phyloP scores from a whole-genome alignment of 2,329 filamentous ascomycete species.

The Arthrobotrys musiformis region DNA sequence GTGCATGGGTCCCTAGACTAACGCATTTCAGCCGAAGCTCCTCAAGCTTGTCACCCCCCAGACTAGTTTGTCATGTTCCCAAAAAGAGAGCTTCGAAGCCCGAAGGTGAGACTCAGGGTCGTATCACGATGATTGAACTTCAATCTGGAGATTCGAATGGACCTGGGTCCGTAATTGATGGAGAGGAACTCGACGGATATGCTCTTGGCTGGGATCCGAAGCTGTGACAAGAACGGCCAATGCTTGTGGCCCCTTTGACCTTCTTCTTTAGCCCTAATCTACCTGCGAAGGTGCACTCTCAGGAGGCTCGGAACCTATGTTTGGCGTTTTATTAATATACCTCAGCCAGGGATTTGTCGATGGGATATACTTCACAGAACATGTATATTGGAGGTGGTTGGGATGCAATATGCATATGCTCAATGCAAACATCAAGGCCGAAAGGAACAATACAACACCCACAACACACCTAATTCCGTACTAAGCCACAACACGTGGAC shows the following conservation, averaged over 20 bases:
- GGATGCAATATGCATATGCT: not conserved
- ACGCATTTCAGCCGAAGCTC: slow-evolving; percentile 21
- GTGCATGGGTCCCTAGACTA: slow-evolving; percentile 18
- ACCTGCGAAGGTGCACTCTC: not conserved
- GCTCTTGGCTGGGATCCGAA: not conserved
- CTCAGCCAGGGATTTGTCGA: not conserved
- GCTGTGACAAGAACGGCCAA: not conserved
- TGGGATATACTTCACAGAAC: too few species aligned
- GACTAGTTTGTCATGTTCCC: not conserved
- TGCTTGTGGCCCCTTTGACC: not conserved
- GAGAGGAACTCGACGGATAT: not conserved
- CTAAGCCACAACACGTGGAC: not conserved
- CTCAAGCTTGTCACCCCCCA: slow-evolving; percentile 32
- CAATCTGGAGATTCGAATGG: not conserved
- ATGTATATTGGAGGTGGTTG: slow-evolving; percentile 1
- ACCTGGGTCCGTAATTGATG: not conserved
- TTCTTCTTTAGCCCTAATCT: slow-evolving; percentile 6
- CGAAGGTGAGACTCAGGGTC: slow-evolving; percentile 9
- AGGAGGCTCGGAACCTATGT: not conserved
- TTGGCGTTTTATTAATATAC: slow-evolving; percentile 16
- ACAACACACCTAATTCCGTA: slow-evolving; percentile 1
- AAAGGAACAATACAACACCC: not conserved
- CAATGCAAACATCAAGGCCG: not conserved
- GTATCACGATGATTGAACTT: slow-evolving; percentile 20
- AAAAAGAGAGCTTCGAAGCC: slow-evolving; percentile 17